Percentiles rank a stretch among this genome's conserved stretches.
Evolutionary conservation across 1,284 basidiomycete genomes (phyloP).

Genomic region (Fomitopsis betulina): DNA sequence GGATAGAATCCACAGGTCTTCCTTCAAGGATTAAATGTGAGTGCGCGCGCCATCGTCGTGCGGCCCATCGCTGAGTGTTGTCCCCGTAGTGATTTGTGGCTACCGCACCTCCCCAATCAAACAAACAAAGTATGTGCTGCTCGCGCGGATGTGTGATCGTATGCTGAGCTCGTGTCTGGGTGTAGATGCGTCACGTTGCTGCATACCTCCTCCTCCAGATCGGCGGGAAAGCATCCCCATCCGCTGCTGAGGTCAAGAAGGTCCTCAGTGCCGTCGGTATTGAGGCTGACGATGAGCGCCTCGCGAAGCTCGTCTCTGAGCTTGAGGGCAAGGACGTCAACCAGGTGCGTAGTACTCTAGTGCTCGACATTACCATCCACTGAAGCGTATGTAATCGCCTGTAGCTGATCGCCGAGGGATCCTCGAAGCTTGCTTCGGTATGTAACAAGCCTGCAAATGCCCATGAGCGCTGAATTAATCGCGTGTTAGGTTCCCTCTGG

Average conservation of each 20-base stretch:
- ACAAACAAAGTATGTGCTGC: constrained; percentile 37
- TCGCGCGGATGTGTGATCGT: constrained; percentile 8
- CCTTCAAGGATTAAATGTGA: constrained; percentile 82
- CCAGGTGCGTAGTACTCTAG: constrained; percentile 43
- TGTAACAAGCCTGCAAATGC: constrained; percentile 26
- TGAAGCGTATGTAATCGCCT: background rate
- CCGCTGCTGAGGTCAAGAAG: constrained; percentile 86
- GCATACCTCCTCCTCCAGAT: constrained; percentile 97
- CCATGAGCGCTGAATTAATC: constrained; percentile 15
- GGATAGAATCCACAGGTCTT: constrained; percentile 90
- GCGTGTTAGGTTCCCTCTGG: constrained; percentile 71
- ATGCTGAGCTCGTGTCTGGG: constrained; percentile 5
- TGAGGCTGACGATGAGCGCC: constrained; percentile 83
- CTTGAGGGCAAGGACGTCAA: constrained; percentile 91
- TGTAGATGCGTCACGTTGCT: constrained; percentile 93
- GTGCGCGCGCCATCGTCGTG: constrained; percentile 17
- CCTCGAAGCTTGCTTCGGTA: constrained; percentile 92
- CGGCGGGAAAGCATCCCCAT: constrained; percentile 90
- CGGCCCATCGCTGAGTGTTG: background rate
- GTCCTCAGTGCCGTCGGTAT: constrained; percentile 88
- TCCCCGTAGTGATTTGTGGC: constrained; percentile 78
- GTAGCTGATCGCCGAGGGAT: constrained; percentile 90
- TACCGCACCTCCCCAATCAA: constrained; percentile 52
- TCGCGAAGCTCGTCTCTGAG: constrained; percentile 88
- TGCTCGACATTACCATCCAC: background rate